Evolutionary conservation across 768 basidiomycete genomes (phyloP), one percentile per base, ranked within the genome.

Genomic region (Tricholoma hemisulphureum): DNA sequence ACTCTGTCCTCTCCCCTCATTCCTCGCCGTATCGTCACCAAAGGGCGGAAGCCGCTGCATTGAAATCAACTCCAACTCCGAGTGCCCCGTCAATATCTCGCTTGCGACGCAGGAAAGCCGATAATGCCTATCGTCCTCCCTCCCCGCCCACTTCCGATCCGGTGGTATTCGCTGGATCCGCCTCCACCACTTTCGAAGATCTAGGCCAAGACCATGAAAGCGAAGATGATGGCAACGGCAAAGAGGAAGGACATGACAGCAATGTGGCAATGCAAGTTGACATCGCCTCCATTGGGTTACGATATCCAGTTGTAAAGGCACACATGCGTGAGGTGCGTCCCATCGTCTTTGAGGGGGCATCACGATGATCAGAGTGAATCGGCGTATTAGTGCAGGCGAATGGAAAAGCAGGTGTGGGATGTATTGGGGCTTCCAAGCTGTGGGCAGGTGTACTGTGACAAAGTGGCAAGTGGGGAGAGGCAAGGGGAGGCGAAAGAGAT

Each of bases 381-480:
- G 43, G 35, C 11, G 23, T 34, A 61, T 48, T 55, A 66, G 65
- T 63, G 59, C 32, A 58, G 65, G 48, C 58, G 53, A 50, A 26
- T 24, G 20, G 53, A 55, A 41, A 59, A 63, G 16, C 53, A 55
- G 1, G 49, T 58, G 8, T 66, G 65, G 65, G 57, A 59, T 1
- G n/a, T 64, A 10, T 51, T 66, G 31, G 43, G 48, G 3, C 46
- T 64, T 1, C 61, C 60, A 20, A 66, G 65, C 31, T 66, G 65
- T 51, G 65, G 65, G 18, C 56, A 48, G 13, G 63, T 66, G 9
- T 64, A 55, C 24, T 57, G 59, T 45, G 65, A 66, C 43, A 16
- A n/a, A 14, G 23, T 21, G 4, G 51, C 51, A 13, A 32, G 48
- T 3, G n/a, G 32, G 18, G 29, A 53, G 10, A 23, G 29, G 16